Conservation (phyloP, 1,139 yeast species). For the Taphrina communis region DNA sequence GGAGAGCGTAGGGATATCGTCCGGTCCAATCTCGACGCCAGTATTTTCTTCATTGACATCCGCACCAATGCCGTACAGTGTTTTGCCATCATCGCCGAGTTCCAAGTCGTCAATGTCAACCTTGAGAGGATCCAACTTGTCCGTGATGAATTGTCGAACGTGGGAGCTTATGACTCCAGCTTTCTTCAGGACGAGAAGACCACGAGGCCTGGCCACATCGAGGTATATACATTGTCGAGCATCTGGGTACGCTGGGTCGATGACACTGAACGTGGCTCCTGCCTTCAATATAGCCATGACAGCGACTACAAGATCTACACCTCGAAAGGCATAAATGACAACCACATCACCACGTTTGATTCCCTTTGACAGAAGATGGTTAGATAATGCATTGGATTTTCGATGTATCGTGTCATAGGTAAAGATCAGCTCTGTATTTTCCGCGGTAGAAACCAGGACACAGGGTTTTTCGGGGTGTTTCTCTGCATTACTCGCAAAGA, state of each 20-base stretch:
- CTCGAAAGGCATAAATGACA: conserved; percentile 96
- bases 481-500: conserved; percentile 82
- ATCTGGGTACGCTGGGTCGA: conserved; percentile 98
- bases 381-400: conserved; percentile 94
- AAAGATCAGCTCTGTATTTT: conserved; percentile 58
- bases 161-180: conserved; percentile 81
- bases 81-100: conserved; percentile 72
- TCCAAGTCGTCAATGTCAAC: conserved; percentile 78
- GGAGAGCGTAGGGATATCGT: conserved; percentile 92
- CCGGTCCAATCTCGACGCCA: conserved; percentile 97
- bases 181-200: conserved; percentile 83
- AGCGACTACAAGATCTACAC: conserved; percentile 94
- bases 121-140: conserved; percentile 68
- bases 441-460: conserved; percentile 87
- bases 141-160: conserved; percentile 75
- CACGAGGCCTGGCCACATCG: conserved; percentile 90
- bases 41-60: conserved; percentile 62
- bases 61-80: conserved; percentile 64
- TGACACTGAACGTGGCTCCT: conserved; percentile 97
- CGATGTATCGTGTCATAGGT: conserved; percentile 84
- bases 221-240: conserved; percentile 93
- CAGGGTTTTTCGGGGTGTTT: conserved; percentile 83
- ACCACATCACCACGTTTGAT: conserved; percentile 90
- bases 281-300: conserved; percentile 98
- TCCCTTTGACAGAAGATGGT: conserved; percentile 79